A percentile compares a stretch with the other conserved stretches of the same genome.
These are phyloP conservation scores for Lycium barbarum DNA, from an alignment of 257 asterid genomes.

Conservation along the genomic window DNA sequence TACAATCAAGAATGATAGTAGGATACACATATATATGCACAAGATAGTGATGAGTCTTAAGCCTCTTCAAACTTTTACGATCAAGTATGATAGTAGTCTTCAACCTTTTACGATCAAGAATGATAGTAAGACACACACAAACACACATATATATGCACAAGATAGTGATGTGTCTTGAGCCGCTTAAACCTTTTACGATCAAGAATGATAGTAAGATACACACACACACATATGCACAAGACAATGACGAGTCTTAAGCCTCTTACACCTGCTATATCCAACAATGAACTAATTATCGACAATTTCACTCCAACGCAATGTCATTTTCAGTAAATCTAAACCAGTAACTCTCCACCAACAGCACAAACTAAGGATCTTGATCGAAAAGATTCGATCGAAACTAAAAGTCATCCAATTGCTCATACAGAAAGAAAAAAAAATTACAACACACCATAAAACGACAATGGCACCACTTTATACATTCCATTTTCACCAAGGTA, in stretches of 20 bases:
- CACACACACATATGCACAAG: neutral
- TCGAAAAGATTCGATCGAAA: neutral
- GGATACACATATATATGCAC: neutral
- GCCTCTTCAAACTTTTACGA: neutral
- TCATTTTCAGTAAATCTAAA: conserved; percentile 1
- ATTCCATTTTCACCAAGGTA: neutral
- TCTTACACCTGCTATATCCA: conserved; percentile 9
- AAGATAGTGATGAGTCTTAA: conserved; percentile 8
- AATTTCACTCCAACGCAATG: neutral
- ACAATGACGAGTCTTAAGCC: neutral
- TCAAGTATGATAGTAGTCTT: too few relatives aligned
- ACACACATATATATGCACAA: neutral
- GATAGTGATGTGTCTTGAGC: neutral
- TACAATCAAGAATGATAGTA: neutral
- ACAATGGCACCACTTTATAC: neutral
- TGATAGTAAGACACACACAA: neutral
- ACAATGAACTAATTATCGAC: neutral
- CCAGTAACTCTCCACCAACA: neutral
- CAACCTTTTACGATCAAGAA: neutral
- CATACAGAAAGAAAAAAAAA: neutral
- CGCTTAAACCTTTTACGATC: conserved; percentile 11
- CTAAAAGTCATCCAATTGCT: neutral
- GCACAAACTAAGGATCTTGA: neutral
- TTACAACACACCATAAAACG: neutral
- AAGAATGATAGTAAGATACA: neutral